Conservation (phyloP, 306 rosid species). For the Ochetophila trinervis region DNA sequence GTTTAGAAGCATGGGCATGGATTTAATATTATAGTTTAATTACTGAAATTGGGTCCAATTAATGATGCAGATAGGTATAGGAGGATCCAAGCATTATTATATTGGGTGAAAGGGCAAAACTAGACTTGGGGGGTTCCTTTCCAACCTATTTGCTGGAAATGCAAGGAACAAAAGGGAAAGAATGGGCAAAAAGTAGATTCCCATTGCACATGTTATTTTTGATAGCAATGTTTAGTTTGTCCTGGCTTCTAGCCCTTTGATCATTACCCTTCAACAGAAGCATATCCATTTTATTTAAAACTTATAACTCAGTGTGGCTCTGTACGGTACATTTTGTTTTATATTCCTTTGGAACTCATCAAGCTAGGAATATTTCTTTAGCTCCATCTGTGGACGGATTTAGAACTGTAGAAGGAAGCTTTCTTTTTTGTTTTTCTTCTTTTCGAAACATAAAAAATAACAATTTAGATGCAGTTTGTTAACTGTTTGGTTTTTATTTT, state of each 20-base stretch:
- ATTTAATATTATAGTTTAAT: conserved; percentile 34
- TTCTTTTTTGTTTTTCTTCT: no score
- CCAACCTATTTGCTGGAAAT: conserved; percentile 73
- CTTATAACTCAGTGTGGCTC: conserved; percentile 21
- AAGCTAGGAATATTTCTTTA: neutral
- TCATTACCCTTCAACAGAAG: conserved; percentile 35
- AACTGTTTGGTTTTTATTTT: no score
- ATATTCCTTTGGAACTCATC: conserved; percentile 6
- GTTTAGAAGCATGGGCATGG: conserved; percentile 20
- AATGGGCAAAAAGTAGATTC: conserved; percentile 61
- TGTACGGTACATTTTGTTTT: conserved; percentile 5
- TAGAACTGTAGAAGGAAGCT: no score
- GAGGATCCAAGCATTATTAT: conserved; percentile 11
- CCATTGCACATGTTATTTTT: conserved; percentile 49
- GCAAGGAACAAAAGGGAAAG: conserved; percentile 52
- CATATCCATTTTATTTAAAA: conserved; percentile 15
- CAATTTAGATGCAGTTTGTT: no score
- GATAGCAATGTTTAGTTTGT: conserved; percentile 55
- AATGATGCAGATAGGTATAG: conserved; percentile 32
- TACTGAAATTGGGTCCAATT: conserved; percentile 48
- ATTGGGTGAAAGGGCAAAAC: conserved; percentile 36
- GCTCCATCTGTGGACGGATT: conserved; percentile 11
- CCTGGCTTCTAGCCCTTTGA: conserved; percentile 38
- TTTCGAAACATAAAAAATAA: no score
- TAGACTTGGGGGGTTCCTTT: conserved; percentile 48